These are phyloP conservation scores for Phytophthora sansomeana DNA, from an alignment of 352 stramenopile species.

Conservation along the genomic window DNA sequence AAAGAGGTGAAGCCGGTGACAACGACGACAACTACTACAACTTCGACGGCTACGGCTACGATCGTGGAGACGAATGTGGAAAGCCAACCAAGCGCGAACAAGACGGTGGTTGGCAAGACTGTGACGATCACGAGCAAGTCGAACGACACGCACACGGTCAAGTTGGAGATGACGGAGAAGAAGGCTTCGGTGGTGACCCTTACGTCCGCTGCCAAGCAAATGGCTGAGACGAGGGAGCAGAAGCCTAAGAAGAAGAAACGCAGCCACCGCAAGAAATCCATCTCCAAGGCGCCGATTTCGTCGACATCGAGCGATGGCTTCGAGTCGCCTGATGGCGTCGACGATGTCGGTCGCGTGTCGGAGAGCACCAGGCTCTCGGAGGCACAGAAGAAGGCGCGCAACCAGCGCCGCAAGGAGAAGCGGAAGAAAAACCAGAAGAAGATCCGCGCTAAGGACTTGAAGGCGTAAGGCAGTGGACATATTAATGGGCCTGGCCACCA, in stretches of 20 bases:
- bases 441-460: conserved; percentile 40
- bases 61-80: conserved; percentile 43
- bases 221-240: conserved; percentile 15
- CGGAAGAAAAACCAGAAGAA: conserved; percentile 78
- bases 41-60: conserved; percentile 28
- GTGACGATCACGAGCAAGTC: conserved; percentile 44
- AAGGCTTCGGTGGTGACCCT: conserved; percentile 39
- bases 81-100: conserved; percentile 36
- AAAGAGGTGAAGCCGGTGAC: conserved; percentile 18
- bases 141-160: conserved; percentile 39
- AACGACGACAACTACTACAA: conserved; percentile 10
- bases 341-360: conserved; percentile 31
- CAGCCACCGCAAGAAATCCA: conserved; percentile 36
- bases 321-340: conserved; percentile 45
- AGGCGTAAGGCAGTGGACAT: conserved; percentile 18
- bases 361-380: conserved; percentile 52
- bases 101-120: conserved; percentile 46
- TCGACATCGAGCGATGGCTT: conserved; percentile 39
- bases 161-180: conserved; percentile 45
- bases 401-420: conserved; percentile 82
- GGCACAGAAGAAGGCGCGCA: conserved; percentile 71
- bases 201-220: conserved; percentile 20
- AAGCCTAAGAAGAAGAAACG: conserved; percentile 57
- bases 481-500: conserved; percentile 20
- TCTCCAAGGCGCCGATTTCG: conserved; percentile 25